A percentile compares a stretch with the other conserved stretches of the same genome.
phyloP scores from a whole-genome alignment of 768 basidiomycete genomes.

The Flagelloscypha sp. region DNA sequence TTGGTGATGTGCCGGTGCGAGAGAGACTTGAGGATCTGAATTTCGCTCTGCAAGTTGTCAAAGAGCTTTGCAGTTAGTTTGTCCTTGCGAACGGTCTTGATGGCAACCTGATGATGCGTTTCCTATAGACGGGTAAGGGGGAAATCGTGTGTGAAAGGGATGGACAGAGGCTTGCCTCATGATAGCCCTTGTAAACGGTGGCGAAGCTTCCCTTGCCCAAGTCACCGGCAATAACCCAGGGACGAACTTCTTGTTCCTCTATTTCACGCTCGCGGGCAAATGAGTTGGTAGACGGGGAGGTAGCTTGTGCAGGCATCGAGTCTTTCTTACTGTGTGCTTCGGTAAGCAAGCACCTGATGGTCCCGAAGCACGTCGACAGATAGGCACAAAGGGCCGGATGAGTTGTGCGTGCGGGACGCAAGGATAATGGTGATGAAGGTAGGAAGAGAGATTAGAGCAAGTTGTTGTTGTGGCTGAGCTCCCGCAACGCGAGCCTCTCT shows the following conservation, averaged over 20 bases:
- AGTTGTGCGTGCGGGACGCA: too few relatives aligned
- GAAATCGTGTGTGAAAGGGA: too few relatives aligned
- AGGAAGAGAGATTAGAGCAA: too few relatives aligned
- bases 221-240: conserved; percentile 68
- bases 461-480: too few relatives aligned
- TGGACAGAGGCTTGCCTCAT: conserved; percentile 53
- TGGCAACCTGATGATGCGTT: conserved; percentile 72
- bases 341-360: too few relatives aligned
- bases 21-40: conserved; percentile 89
- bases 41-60: conserved; percentile 97
- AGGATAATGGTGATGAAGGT: too few relatives aligned
- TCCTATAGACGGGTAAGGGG: conserved; percentile 38
- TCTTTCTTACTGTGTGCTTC: too few relatives aligned
- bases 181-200: conserved; percentile 90
- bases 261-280: conserved; percentile 12
- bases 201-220: conserved; percentile 93
- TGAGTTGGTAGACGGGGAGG: too few relatives aligned
- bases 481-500: too few relatives aligned
- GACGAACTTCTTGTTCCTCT: conserved; percentile 66
- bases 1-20: conserved; percentile 91
- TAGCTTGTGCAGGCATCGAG: too few relatives aligned
- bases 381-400: too few relatives aligned
- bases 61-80: conserved; percentile 87
- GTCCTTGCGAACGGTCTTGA: conserved; percentile 88
- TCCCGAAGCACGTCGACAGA: too few relatives aligned